Conservation (phyloP, 306 rosid genomes). For the Medicago ruthenica region DNA sequence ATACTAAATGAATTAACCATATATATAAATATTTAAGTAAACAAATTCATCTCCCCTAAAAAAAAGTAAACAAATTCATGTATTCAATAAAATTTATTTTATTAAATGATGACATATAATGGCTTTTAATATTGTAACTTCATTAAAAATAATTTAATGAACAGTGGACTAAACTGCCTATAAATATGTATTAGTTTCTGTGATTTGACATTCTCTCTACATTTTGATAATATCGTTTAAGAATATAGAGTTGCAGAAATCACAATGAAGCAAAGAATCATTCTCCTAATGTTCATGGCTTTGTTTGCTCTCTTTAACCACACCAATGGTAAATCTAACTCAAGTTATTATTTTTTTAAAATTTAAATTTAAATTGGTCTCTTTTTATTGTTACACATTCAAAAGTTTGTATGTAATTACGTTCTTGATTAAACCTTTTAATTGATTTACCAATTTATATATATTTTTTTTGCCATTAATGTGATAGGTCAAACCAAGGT, state of each 20-base stretch:
- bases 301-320: background rate
- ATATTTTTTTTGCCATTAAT: background rate
- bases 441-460: background rate
- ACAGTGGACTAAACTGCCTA: too few relatives aligned
- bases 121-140: too few relatives aligned
- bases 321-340: background rate
- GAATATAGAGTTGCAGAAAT: background rate
- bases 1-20: too few relatives aligned
- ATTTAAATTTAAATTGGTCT: background rate
- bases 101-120: too few relatives aligned
- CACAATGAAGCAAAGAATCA: background rate
- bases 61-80: too few relatives aligned
- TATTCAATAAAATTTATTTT: too few relatives aligned
- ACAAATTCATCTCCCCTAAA: too few relatives aligned
- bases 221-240: background rate
- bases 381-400: too few relatives aligned
- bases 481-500: background rate
- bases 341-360: background rate
- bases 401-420: background rate
- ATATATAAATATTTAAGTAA: too few relatives aligned
- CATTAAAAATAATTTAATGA: too few relatives aligned
- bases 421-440: background rate
- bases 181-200: background rate
- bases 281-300: background rate
- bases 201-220: background rate